phyloP scores from a whole-genome alignment of 129 eudicot genomes.

The Escallonia rubra region DNA sequence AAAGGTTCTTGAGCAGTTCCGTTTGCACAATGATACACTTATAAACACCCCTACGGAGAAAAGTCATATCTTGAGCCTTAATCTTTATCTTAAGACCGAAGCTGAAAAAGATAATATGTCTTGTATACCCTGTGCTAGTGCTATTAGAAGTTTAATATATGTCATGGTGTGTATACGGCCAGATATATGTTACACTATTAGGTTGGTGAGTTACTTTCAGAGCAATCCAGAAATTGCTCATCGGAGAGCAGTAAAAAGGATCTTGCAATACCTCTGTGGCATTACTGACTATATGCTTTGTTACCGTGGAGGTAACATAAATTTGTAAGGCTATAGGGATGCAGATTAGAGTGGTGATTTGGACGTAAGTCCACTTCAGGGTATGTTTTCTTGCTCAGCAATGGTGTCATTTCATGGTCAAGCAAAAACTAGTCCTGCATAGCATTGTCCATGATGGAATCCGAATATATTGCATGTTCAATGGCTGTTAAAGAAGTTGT shows the following conservation, averaged over 20 bases:
- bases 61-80: not conserved
- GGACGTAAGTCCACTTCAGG: too few species aligned
- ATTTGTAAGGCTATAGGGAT: too few species aligned
- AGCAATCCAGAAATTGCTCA: not conserved
- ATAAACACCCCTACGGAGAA: not conserved
- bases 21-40: not conserved
- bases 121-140: not conserved
- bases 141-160: not conserved
- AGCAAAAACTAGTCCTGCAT: too few species aligned
- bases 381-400: too few species aligned
- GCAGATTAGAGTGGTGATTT: too few species aligned
- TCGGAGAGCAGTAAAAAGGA: slow-evolving; percentile 6
- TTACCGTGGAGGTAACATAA: too few species aligned
- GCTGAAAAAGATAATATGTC: not conserved
- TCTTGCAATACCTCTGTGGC: not conserved
- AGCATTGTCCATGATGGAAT: too few species aligned
- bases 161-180: not conserved
- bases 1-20: too few species aligned
- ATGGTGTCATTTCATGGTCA: too few species aligned
- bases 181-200: not conserved
- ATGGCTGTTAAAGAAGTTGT: too few species aligned
- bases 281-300: too few species aligned
- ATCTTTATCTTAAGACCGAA: not conserved
- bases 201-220: not conserved
- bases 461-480: too few species aligned